phyloP scores from a whole-genome alignment of 148 eudicot genomes.

The Agrostemma githago region DNA sequence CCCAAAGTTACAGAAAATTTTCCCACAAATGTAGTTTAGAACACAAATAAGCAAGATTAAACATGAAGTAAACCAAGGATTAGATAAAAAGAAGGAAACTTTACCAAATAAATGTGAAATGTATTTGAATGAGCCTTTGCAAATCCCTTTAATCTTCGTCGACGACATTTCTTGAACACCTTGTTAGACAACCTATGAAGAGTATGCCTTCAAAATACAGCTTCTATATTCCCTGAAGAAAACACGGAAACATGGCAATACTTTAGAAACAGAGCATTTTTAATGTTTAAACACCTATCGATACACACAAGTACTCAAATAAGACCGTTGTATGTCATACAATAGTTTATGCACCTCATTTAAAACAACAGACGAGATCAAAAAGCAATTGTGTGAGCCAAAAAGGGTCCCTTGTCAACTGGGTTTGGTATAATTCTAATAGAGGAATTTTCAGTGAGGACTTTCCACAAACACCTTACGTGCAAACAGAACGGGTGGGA shows the following conservation, averaged over 20 bases:
- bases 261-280: conserved; percentile 17
- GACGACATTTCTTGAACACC: conserved; percentile 35
- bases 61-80: not conserved
- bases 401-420: conserved; percentile 16
- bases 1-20: conserved; percentile 3
- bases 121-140: conserved; percentile 72
- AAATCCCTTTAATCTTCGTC: conserved; percentile 69
- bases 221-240: conserved; percentile 22
- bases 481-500: not conserved
- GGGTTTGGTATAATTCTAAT: conserved; percentile 24
- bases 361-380: not conserved
- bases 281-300: not conserved
- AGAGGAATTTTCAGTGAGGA: not conserved
- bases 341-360: not conserved
- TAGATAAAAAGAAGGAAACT: not conserved
- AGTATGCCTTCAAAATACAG: not conserved
- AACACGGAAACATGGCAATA: conserved; percentile 18
- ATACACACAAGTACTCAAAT: not conserved
- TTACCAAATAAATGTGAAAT: conserved; percentile 81
- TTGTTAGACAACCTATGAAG: not conserved
- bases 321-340: not conserved
- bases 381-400: not conserved
- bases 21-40: not conserved
- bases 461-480: conserved; percentile 14
- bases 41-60: not conserved